A percentile compares a stretch with the other conserved stretches of the same genome.
These are phyloP conservation scores for Protomyces macrosporus DNA, from an alignment of 1,139 yeast species.

Conservation along the genomic window DNA sequence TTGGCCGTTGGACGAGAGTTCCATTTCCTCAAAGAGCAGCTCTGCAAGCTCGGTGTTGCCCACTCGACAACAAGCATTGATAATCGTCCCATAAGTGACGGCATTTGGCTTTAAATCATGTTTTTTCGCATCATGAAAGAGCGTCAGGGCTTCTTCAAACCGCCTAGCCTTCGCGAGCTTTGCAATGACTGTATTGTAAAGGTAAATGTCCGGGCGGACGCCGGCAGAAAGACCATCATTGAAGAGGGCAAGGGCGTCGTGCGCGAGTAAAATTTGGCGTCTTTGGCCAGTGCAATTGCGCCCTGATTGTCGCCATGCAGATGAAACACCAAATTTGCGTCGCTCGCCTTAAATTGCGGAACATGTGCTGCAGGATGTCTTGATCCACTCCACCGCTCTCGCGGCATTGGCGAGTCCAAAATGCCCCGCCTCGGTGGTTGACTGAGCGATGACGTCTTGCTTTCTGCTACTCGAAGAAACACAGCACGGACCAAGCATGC, in stretches of 20 bases:
- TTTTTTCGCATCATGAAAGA: slow-evolving; percentile 39
- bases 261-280: slow-evolving; percentile 22
- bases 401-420: slow-evolving; percentile 31
- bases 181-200: slow-evolving; percentile 42
- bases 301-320: slow-evolving; percentile 32
- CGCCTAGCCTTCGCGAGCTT: slow-evolving; percentile 42
- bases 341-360: too few relatives aligned
- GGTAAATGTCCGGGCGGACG: slow-evolving; percentile 38
- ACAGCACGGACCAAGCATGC: slow-evolving; percentile 30
- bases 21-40: slow-evolving; percentile 40
- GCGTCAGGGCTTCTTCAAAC: slow-evolving; percentile 37
- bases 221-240: slow-evolving; percentile 39
- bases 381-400: slow-evolving; percentile 31
- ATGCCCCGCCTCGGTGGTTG: slow-evolving; percentile 33
- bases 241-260: slow-evolving; percentile 39
- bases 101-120: slow-evolving; percentile 36
- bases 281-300: slow-evolving; percentile 28
- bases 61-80: slow-evolving; percentile 42
- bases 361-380: neutral
- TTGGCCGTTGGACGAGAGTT: slow-evolving; percentile 36
- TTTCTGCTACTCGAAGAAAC: slow-evolving; percentile 32
- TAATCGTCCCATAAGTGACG: slow-evolving; percentile 43
- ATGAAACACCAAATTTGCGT: too few relatives aligned
- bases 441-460: slow-evolving; percentile 31
- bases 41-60: slow-evolving; percentile 41